Conservation (phyloP, 1,284 basidiomycete genomes). For the Microbotryum saponariae region DNA sequence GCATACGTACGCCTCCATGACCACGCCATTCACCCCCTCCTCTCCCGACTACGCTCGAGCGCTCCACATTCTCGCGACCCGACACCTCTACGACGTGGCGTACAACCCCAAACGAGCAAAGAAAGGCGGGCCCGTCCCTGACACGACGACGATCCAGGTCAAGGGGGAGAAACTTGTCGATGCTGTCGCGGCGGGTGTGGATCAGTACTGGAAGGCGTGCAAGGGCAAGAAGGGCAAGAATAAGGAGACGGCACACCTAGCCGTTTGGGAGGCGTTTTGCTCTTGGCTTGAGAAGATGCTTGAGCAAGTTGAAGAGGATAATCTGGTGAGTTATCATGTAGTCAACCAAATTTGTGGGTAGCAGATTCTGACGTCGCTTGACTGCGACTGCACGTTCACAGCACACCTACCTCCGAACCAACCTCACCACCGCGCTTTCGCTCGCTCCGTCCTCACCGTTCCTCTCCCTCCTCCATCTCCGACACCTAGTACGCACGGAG, state of each 20-base stretch:
- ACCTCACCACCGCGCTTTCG: constrained; percentile 14
- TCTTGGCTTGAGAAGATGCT: constrained; percentile 24
- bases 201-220: constrained; percentile 28
- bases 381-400: background rate
- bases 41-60: constrained; percentile 19
- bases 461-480: constrained; percentile 23
- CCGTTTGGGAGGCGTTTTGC: constrained; percentile 27
- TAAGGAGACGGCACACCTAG: constrained; percentile 4
- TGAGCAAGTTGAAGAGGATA: constrained; percentile 16
- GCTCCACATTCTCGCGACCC: constrained; percentile 21
- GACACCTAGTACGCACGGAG: constrained; percentile 15
- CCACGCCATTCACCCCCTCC: background rate
- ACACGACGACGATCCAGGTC: constrained; percentile 13
- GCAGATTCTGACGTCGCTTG: background rate
- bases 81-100: constrained; percentile 27
- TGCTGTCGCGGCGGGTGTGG: constrained; percentile 23
- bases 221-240: constrained; percentile 19
- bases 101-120: constrained; percentile 15
- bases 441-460: constrained; percentile 19
- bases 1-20: constrained; percentile 27
- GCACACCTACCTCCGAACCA: constrained; percentile 22
- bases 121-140: constrained; percentile 2
- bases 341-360: too few relatives aligned
- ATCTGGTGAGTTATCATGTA: constrained; percentile 9
- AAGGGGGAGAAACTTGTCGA: constrained; percentile 31